Base-by-base conservation (phyloP, 805 yeast species). In the Jamesozyma lodderae region DNA sequence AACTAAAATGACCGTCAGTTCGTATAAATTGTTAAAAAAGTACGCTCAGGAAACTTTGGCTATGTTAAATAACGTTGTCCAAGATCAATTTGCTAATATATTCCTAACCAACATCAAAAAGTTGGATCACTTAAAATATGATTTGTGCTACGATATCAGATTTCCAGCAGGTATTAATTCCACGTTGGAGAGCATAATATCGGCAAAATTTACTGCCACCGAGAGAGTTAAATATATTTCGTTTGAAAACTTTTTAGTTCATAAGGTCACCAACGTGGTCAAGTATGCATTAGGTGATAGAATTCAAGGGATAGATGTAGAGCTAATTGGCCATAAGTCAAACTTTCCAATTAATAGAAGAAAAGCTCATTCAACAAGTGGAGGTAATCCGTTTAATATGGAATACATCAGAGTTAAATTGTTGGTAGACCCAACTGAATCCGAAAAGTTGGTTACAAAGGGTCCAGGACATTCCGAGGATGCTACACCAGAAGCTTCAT, bases 381-480 rank as follows among this genome's bases (percentile, higher is more conserved):
- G 42, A 18, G 42, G 45, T 16, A 40, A 43, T 49, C 49, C 36
- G 33, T 36, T 44, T 39, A 56, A 51, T 42, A 56, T 51, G 3
- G 68, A 57, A 33, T 53, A 55, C 2, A 53, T 73, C 31, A 66
- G 64, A 21, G 59, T 90, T 24, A 94, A 95, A 1, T 52, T 90
- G 9, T 63, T 74, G 31, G 68, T 86, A 10, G 77, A 88, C 52
- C 68, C 92, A 5, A 73, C 70, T 6, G 85, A 81, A 52, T 69
- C 81, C 43, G 96, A 87, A 49, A 82, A 79, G 60, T 63, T 84
- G 32, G 85, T 92, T 1, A 84, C 94, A 1, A 84, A 77, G 52
- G 96, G 96, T 2, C 96, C 97, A 8, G 62, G 67, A 27, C 76
- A 79, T 45, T 73, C 73, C 28, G 69, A 73, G 28, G 81, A 75